Evolutionary conservation across 345 rosid species (phyloP).

Genomic region (Corchorus capsularis): DNA sequence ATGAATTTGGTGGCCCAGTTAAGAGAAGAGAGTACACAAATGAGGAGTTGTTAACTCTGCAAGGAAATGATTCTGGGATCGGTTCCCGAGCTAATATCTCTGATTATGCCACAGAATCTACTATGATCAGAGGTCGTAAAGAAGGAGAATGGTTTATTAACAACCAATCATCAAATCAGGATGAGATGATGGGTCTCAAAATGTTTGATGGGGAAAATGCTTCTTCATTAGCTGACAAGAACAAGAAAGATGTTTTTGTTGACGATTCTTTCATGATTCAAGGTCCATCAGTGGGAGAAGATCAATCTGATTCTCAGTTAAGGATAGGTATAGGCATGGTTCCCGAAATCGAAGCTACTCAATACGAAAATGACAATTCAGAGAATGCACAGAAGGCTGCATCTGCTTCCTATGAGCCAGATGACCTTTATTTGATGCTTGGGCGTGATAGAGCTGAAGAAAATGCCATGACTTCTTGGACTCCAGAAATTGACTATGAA

Average conservation of each 20-base stretch:
- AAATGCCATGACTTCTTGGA: conserved; percentile 55
- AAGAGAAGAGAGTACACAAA: conserved; percentile 46
- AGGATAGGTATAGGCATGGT: conserved; percentile 67
- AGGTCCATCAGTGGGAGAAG: conserved; percentile 45
- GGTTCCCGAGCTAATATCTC: conserved; percentile 33
- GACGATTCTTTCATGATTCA: conserved; percentile 96
- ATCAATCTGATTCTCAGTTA: conserved; percentile 43
- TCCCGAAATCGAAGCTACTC: conserved; percentile 53
- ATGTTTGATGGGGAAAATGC: conserved; percentile 46
- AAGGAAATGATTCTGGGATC: conserved; percentile 39
- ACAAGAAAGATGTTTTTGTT: conserved; percentile 49
- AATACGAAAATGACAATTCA: conserved; percentile 36
- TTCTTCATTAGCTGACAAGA: conserved; percentile 40
- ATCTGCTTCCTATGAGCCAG: conserved; percentile 57
- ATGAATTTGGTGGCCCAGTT: conserved; percentile 37
- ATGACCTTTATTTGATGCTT: conserved; percentile 91
- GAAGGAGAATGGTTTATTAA: conserved; percentile 78
- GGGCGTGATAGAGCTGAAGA: conserved; percentile 64
- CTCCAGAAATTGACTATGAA: conserved; percentile 77
- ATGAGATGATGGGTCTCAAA: conserved; percentile 42
- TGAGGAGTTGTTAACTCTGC: conserved; percentile 57
- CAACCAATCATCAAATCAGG: conserved; percentile 41
- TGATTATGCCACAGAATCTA: conserved; percentile 46
- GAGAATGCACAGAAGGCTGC: conserved; percentile 38
- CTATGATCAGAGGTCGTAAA: conserved; percentile 47